Conservation (phyloP, 495 filamentous ascomycete species). For the Glonium stellatum region DNA sequence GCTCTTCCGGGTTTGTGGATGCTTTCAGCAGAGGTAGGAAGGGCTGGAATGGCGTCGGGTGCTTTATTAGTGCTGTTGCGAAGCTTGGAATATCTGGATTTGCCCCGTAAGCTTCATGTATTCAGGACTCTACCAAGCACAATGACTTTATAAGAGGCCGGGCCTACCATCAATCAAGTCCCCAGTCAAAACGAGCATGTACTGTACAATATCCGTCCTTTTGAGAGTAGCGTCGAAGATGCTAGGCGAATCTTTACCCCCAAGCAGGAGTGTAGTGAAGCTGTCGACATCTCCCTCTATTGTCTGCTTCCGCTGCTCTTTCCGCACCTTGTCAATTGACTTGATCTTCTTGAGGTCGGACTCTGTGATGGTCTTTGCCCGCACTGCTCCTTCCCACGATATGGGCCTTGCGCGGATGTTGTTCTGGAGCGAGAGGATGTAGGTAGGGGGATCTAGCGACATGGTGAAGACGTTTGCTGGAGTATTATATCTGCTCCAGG, state of each 20-base stretch:
- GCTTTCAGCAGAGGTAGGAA: conserved; percentile 74
- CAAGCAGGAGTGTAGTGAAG: conserved; percentile 74
- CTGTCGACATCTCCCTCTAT: conserved; percentile 71
- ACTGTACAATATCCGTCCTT: conserved; percentile 83
- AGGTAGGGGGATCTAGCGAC: conserved; percentile 85
- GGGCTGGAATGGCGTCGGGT: conserved; percentile 72
- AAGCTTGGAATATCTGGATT: conserved; percentile 70
- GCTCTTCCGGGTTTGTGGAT: conserved; percentile 71
- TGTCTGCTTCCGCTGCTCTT: conserved; percentile 73
- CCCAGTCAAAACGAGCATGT: conserved; percentile 80
- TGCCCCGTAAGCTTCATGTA: background rate
- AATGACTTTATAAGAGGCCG: background rate
- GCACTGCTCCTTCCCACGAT: conserved; percentile 95
- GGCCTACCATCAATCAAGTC: conserved; percentile 77
- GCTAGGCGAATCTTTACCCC: conserved; percentile 60
- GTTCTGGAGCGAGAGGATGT: conserved; percentile 84
- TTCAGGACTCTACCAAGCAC: too few relatives aligned
- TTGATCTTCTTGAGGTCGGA: conserved; percentile 93
- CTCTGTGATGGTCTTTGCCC: conserved; percentile 88
- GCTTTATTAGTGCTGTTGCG: conserved; percentile 63
- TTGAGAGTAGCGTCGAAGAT: conserved; percentile 74
- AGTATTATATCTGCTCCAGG: background rate
- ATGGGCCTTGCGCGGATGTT: conserved; percentile 92
- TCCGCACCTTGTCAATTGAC: conserved; percentile 92
- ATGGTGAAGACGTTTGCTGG: conserved; percentile 41